Evolutionary conservation across 352 stramenopile genomes (phyloP).

Genomic region (Globisporangium radiosum): DNA sequence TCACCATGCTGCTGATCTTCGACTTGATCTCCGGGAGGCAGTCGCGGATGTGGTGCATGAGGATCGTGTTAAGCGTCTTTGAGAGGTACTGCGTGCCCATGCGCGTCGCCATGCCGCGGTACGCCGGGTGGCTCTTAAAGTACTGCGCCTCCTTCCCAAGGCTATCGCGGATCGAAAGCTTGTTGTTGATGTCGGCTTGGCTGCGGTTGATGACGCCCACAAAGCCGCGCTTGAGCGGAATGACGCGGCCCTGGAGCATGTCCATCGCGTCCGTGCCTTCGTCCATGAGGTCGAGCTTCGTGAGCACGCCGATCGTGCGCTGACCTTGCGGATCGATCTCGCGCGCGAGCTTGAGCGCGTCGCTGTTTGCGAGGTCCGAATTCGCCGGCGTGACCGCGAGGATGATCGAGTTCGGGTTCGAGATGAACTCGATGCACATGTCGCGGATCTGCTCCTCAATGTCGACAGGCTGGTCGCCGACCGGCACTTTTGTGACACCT

Average conservation of each 20-base stretch:
- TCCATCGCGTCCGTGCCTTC: slow-evolving; percentile 97
- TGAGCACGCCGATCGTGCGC: slow-evolving; percentile 98
- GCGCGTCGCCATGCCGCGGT: slow-evolving; percentile 89
- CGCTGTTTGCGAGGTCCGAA: slow-evolving; percentile 98
- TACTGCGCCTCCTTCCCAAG: slow-evolving; percentile 95
- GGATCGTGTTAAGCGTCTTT: slow-evolving; percentile 96
- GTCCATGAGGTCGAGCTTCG: slow-evolving; percentile 99
- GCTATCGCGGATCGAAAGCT: slow-evolving; percentile 93
- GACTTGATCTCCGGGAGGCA: slow-evolving; percentile 98
- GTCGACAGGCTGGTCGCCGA: slow-evolving; percentile 98
- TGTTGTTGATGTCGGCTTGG: slow-evolving; percentile 97
- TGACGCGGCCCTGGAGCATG: slow-evolving; percentile 95
- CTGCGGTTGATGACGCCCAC: slow-evolving; percentile 98
- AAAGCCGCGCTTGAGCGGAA: slow-evolving; percentile 96
- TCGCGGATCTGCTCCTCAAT: slow-evolving; percentile 99
- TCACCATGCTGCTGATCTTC: slow-evolving; percentile 94
- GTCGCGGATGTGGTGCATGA: slow-evolving; percentile 99
- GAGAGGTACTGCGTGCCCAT: slow-evolving; percentile 96
- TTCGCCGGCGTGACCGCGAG: slow-evolving; percentile 98
- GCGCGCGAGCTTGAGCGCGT: slow-evolving; percentile 97
- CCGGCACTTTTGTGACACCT: slow-evolving; percentile 97
- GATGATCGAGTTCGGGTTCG: slow-evolving; percentile 99
- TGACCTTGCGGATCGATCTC: slow-evolving; percentile 90
- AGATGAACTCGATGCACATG: slow-evolving; percentile 98
- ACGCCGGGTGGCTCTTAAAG: slow-evolving; percentile 96